Percentiles rank a stretch among this genome's conserved stretches.
phyloP scores from a whole-genome alignment of 306 rosid species.

The Rosa persica region DNA sequence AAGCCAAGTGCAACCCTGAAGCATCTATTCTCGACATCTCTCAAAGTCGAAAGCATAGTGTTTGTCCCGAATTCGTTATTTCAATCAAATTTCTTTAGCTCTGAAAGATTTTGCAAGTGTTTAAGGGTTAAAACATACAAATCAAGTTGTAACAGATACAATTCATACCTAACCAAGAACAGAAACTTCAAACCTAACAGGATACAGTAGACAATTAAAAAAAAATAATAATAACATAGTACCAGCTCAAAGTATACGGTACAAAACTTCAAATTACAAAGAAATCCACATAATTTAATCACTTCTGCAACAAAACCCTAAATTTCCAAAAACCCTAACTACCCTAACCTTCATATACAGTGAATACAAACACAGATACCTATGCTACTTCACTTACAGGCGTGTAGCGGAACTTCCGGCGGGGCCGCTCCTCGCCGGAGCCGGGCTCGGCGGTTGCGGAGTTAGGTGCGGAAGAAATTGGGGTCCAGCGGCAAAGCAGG shows the following conservation, averaged over 20 bases:
- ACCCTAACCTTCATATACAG: neutral
- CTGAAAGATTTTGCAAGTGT: too few relatives aligned
- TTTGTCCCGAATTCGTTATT: neutral
- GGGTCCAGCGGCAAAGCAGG: conserved; percentile 96
- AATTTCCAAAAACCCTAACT: conserved; percentile 11
- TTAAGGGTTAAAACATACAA: neutral
- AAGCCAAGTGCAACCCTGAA: neutral
- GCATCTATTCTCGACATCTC: neutral
- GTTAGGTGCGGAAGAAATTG: conserved; percentile 35
- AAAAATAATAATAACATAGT: neutral
- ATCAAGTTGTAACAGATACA: too few relatives aligned
- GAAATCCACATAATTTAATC: neutral
- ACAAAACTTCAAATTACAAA: neutral
- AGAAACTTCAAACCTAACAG: neutral
- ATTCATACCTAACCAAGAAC: neutral
- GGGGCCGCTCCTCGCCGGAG: conserved; percentile 62
- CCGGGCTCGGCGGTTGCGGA: conserved; percentile 13
- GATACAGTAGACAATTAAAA: neutral
- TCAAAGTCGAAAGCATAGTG: neutral
- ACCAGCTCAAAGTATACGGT: too few relatives aligned
- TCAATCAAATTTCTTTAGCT: neutral
- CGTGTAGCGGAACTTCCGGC: conserved; percentile 90
- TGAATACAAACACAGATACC: neutral
- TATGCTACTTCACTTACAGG: conserved; percentile 50
- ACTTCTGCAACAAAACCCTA: neutral